Evolutionary conservation across 1,284 basidiomycete genomes (phyloP).

Genomic region (Puccinia polysora): DNA sequence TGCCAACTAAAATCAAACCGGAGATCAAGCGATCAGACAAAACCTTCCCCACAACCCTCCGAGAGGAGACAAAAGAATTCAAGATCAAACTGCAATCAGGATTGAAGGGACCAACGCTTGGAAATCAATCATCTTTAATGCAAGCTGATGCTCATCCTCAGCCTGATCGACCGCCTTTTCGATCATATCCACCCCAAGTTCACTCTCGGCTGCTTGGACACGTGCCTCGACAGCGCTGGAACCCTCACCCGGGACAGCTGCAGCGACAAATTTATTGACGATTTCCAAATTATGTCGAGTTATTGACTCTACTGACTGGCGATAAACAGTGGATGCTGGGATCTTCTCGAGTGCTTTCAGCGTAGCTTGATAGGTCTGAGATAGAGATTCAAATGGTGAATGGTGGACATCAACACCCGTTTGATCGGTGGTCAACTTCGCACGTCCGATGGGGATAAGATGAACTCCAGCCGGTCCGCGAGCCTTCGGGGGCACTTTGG

Average conservation of each 20-base stretch:
- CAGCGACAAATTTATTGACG: slow-evolving; percentile 60
- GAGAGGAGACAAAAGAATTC: background rate
- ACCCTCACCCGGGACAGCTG: slow-evolving; percentile 48
- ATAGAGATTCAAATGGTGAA: slow-evolving; percentile 55
- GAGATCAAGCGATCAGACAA: too few species aligned
- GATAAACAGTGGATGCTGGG: slow-evolving; percentile 77
- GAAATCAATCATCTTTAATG: slow-evolving; percentile 83
- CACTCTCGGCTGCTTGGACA: slow-evolving; percentile 60
- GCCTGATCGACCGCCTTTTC: slow-evolving; percentile 73
- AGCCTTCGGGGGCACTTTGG: slow-evolving; percentile 5
- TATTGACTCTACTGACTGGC: slow-evolving; percentile 80
- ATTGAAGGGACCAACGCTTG: slow-evolving; percentile 70
- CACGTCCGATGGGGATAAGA: slow-evolving; percentile 30
- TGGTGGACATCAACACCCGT: slow-evolving; percentile 35
- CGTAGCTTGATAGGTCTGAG: slow-evolving; percentile 72
- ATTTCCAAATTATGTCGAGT: slow-evolving; percentile 75
- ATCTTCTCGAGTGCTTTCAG: slow-evolving; percentile 66
- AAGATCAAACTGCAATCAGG: background rate
- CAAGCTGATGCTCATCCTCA: slow-evolving; percentile 72
- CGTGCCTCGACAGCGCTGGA: slow-evolving; percentile 43
- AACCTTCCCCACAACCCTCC: too few species aligned
- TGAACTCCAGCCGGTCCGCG: background rate
- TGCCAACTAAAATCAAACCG: slow-evolving; percentile 80
- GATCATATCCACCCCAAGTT: slow-evolving; percentile 66
- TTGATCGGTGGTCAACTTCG: slow-evolving; percentile 7